Evolutionary conservation across 2,329 filamentous ascomycete species (phyloP).

Genomic region (Rhinocladiella mackenziei): DNA sequence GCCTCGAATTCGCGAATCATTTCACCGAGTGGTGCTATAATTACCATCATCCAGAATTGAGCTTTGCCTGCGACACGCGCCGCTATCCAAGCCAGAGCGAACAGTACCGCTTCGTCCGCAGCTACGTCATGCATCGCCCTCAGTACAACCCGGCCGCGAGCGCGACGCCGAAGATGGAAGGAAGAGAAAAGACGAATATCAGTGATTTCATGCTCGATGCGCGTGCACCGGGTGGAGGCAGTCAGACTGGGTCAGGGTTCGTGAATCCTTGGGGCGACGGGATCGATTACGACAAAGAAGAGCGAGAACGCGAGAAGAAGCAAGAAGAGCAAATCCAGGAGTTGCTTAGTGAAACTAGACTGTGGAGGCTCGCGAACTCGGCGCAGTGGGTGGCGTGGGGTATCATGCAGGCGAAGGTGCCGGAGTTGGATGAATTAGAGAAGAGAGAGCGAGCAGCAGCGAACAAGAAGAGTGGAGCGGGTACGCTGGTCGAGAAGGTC

Average conservation of each 20-base stretch:
- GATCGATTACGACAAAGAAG: conserved; percentile 41
- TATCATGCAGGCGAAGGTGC: conserved; percentile 86
- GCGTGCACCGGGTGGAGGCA: conserved; percentile 31
- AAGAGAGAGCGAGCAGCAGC: conserved; percentile 4
- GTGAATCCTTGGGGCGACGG: no score
- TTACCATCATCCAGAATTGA: conserved; percentile 67
- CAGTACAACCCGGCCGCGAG: conserved; percentile 54
- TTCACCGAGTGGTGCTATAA: conserved; percentile 99
- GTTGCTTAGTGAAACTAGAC: conserved; percentile 70
- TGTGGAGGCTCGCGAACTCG: conserved; percentile 85
- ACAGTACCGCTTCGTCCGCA: conserved; percentile 68
- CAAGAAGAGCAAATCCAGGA: conserved; percentile 65
- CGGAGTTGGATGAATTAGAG: conserved; percentile 57
- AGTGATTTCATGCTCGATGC: conserved; percentile 72
- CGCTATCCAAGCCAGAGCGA: conserved; percentile 71
- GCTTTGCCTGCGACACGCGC: conserved; percentile 65
- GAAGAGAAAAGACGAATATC: conserved; percentile 28
- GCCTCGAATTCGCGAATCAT: conserved; percentile 93
- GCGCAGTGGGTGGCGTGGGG: conserved; percentile 95
- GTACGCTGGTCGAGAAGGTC: conserved; percentile 24
- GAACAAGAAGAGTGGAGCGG: conserved; percentile 4
- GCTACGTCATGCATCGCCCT: conserved; percentile 80
- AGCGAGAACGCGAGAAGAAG: conserved; percentile 59
- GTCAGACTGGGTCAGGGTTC: neutral
- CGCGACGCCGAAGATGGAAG: conserved; percentile 48